Evolutionary conservation across 192 early-diverging fungal species (phyloP).

Genomic region (Gamsiella multidivaricata): DNA sequence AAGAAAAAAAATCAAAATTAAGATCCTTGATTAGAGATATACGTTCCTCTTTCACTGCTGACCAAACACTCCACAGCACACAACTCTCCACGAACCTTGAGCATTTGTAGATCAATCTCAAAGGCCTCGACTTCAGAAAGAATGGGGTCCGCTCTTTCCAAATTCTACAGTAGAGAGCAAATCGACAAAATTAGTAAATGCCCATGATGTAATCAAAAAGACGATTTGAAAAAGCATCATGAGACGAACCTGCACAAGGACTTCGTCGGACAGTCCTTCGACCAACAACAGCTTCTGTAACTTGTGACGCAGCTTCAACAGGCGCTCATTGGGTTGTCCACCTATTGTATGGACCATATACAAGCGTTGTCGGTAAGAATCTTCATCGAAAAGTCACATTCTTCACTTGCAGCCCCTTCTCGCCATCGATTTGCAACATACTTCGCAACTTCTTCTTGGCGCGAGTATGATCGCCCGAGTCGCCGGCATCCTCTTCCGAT

Average conservation of each 20-base stretch:
- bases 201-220: neutral
- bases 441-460: constrained; percentile 48
- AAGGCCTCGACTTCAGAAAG: constrained; percentile 58
- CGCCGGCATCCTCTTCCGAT: constrained; percentile 47
- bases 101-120: constrained; percentile 50
- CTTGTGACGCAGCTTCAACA: constrained; percentile 56
- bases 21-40: neutral
- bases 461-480: constrained; percentile 30
- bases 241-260: constrained; percentile 32
- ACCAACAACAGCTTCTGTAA: constrained; percentile 53
- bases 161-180: constrained; percentile 15
- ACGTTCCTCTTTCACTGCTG: neutral
- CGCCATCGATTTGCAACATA: neutral
- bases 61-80: too few relatives aligned
- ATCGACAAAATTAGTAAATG: neutral
- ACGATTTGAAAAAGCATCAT: neutral
- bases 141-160: constrained; percentile 44
- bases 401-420: neutral
- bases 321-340: constrained; percentile 45
- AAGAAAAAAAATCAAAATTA: neutral
- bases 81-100: too few relatives aligned
- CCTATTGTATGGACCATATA: constrained; percentile 5
- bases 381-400: neutral
- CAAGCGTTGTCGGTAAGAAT: neutral
- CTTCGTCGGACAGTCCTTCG: constrained; percentile 46